phyloP scores from a whole-genome alignment of 2,329 filamentous ascomycete genomes.

The Akanthomyces dipterigenus region DNA sequence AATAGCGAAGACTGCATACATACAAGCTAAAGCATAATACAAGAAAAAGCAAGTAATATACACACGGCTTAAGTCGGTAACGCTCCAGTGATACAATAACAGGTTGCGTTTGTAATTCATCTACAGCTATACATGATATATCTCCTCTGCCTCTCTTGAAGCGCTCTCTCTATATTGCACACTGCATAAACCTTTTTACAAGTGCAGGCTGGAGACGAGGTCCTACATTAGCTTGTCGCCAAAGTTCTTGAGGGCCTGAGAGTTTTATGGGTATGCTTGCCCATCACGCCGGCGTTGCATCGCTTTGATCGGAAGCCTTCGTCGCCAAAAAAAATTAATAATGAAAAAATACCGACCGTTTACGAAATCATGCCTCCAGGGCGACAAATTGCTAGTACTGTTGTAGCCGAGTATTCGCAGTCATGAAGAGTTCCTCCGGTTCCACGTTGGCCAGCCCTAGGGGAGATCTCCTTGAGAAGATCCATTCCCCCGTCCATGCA shows the following conservation, averaged over 20 bases:
- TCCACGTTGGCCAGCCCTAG: neutral
- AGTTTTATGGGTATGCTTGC: neutral
- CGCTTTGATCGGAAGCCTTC: neutral
- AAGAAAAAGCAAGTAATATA: neutral
- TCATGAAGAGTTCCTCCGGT: neutral
- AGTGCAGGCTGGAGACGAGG: neutral
- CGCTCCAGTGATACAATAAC: neutral
- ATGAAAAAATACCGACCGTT: too few relatives aligned
- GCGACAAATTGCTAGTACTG: neutral
- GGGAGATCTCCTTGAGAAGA: neutral
- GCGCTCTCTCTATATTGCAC: neutral
- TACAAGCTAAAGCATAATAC: neutral
- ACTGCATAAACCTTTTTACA: neutral
- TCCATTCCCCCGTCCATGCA: neutral
- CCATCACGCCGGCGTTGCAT: neutral
- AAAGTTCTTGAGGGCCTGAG: slow-evolving; percentile 1
- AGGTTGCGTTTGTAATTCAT: neutral
- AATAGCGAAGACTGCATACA: slow-evolving; percentile 17
- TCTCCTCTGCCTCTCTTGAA: neutral
- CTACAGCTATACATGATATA: neutral
- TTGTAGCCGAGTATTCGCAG: neutral
- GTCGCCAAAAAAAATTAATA: neutral
- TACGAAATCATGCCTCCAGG: neutral
- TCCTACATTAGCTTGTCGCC: neutral
- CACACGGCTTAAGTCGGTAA: too few relatives aligned